Base-by-base conservation (phyloP, 2,329 filamentous ascomycete species). In the Pestalotiopsis sp. region DNA sequence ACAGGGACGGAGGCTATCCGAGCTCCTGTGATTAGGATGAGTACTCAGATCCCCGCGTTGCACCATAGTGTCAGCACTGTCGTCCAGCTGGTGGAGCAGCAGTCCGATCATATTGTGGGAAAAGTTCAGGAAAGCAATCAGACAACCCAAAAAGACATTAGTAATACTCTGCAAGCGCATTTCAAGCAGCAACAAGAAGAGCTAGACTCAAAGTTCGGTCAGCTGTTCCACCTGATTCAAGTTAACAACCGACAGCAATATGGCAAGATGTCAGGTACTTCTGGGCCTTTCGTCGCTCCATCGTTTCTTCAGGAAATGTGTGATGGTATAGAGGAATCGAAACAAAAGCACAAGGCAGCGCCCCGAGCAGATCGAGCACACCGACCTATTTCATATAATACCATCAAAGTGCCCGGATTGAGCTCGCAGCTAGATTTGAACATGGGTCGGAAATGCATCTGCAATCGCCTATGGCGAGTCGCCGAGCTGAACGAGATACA, bases 231-330 rank as follows among this genome's bases (percentile, higher is more conserved):
- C 7, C 13, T 25, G 11, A 17, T 58, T 1, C 56, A 58, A n/a
- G 13, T 13, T 3, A 2, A 49, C 3, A 7, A 66, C 41, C 39
- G 27, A 20, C 20, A 20, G 17, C 41, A 17, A 17, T 57, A 11
- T 38, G 14, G 7, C 14, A 7, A 23, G 23, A 25, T 4, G 56
- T 13, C 17, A 7, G 4, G 6, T 9, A 3, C 14, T 11, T 13
- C 59, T 31, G 63, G 20, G 27, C 45, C 39, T n/a, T 41, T 49
- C 12, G 41, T 36, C n/a, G 39, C 52, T 17, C 58, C 63, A 12
- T 64, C 68, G 3, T n/a, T 13, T 31, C 59, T 66, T 6, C 61
- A 23, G n/a, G 59, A 66, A 14, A 25, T 66, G 23, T 69, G 45
- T 23, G 68, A 66, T n/a, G 66, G 3, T 49, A 11, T 56, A 3